Conservation (phyloP, 169 alveolate genomes). For the Eimeria acervulina region DNA sequence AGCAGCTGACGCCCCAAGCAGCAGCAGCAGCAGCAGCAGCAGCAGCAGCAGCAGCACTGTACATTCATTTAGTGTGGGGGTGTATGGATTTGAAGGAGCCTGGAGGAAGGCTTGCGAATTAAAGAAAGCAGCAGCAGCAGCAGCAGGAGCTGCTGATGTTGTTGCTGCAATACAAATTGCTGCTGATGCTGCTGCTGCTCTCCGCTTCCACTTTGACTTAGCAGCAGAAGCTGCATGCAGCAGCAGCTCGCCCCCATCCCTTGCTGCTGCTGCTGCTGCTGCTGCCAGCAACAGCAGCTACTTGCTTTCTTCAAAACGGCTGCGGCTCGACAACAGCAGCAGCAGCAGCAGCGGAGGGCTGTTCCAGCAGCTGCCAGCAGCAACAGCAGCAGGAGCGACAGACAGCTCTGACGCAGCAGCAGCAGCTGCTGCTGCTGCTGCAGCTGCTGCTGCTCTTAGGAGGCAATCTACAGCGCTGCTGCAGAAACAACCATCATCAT, state of each 20-base stretch:
- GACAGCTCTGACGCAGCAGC: constrained; percentile 42
- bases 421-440: neutral
- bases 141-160: constrained; percentile 7
- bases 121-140: constrained; percentile 50
- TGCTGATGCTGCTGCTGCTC: neutral
- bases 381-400: constrained; percentile 26
- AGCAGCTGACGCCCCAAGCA: neutral
- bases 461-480: neutral
- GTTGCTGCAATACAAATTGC: neutral
- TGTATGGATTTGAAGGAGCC: constrained; percentile 37
- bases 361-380: neutral
- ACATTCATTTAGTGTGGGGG: constrained; percentile 16
- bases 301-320: neutral
- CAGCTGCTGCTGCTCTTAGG: constrained; percentile 17
- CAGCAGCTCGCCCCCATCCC: constrained; percentile 31
- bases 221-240: constrained; percentile 40
- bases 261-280: constrained; percentile 1
- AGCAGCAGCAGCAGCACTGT: constrained; percentile 33
- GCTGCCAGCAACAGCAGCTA: constrained; percentile 37
- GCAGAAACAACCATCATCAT: constrained; percentile 19
- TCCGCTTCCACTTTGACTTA: neutral
- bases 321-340: constrained; percentile 45
- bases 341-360: constrained; percentile 6
- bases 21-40: constrained; percentile 42
- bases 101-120: constrained; percentile 7